Evolutionary conservation across 495 filamentous ascomycete genomes (phyloP).

Genomic region (Aspergillus ellipticus): DNA sequence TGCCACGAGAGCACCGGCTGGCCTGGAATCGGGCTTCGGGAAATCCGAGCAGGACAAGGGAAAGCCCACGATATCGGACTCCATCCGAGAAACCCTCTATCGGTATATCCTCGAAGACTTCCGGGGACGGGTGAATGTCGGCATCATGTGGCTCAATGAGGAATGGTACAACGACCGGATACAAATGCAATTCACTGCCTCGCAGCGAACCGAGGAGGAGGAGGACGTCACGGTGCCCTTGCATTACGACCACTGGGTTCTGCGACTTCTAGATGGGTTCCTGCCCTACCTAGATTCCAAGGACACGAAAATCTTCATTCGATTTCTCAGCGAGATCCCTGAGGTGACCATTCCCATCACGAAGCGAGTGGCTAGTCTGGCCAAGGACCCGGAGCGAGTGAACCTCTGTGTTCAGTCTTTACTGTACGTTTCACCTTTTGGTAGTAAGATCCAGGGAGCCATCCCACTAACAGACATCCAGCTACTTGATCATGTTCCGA

Average conservation of each 20-base stretch:
- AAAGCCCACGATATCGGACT: slow-evolving; percentile 51
- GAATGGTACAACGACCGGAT: slow-evolving; percentile 96
- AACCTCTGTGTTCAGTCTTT: slow-evolving; percentile 58
- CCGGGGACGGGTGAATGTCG: slow-evolving; percentile 76
- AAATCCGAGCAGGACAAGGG: slow-evolving; percentile 25
- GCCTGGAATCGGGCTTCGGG: slow-evolving; percentile 51
- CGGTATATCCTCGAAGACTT: slow-evolving; percentile 88
- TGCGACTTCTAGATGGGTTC: slow-evolving; percentile 81
- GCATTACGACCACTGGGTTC: slow-evolving; percentile 76
- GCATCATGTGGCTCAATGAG: slow-evolving; percentile 88
- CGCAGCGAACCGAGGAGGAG: slow-evolving; percentile 35
- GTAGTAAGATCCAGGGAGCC: not conserved
- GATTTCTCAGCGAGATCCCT: slow-evolving; percentile 89
- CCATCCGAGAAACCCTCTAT: slow-evolving; percentile 75
- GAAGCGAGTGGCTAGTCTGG: slow-evolving; percentile 71
- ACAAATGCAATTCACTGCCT: slow-evolving; percentile 42
- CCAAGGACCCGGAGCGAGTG: slow-evolving; percentile 80
- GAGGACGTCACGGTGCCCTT: slow-evolving; percentile 35
- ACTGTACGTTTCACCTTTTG: slow-evolving; percentile 42
- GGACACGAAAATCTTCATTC: slow-evolving; percentile 77
- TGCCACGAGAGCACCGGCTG: slow-evolving; percentile 73
- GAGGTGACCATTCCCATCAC: slow-evolving; percentile 68
- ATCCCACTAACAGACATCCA: slow-evolving; percentile 23
- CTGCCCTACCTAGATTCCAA: slow-evolving; percentile 79
- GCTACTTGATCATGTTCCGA: slow-evolving; percentile 80